These are phyloP conservation scores for Prunus mongolica DNA, from an alignment of 306 rosid genomes.

Conservation along the genomic window DNA sequence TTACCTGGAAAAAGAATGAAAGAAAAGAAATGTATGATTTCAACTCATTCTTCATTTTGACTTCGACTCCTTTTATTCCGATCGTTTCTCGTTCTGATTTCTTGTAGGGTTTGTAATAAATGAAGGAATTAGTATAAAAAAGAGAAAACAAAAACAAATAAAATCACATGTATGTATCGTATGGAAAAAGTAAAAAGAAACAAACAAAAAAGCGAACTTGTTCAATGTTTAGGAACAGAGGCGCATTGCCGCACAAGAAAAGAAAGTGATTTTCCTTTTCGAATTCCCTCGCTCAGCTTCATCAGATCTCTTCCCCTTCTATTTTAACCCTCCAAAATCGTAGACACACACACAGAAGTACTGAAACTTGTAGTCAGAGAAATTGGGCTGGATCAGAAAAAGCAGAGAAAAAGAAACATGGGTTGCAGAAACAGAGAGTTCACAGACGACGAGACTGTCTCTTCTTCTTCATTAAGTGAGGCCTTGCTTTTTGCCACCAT, in stretches of 20 bases:
- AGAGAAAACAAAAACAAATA: too few relatives aligned
- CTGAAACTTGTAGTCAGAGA: neutral
- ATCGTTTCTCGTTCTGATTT: too few relatives aligned
- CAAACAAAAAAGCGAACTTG: neutral
- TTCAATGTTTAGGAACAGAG: neutral
- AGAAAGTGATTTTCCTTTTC: neutral
- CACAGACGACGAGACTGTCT: conserved; percentile 29
- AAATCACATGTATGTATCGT: neutral
- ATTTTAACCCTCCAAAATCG: neutral
- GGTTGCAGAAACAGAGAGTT: conserved; percentile 52
- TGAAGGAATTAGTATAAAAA: too few relatives aligned
- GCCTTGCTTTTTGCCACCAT: conserved; percentile 67
- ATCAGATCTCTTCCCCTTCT: neutral
- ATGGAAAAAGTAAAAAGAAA: neutral
- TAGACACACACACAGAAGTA: neutral
- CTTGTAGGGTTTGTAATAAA: too few relatives aligned
- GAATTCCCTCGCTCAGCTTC: conserved; percentile 3
- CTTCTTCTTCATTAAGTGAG: conserved; percentile 42
- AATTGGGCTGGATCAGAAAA: conserved; percentile 13
- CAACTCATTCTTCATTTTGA: too few relatives aligned
- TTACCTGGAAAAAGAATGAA: too few relatives aligned
- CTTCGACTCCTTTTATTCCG: too few relatives aligned
- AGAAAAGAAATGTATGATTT: too few relatives aligned
- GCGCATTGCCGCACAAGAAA: neutral
- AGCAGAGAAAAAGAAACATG: conserved; percentile 28